phyloP scores from a whole-genome alignment of 805 yeast species.

The Ogataea pignaliae region DNA sequence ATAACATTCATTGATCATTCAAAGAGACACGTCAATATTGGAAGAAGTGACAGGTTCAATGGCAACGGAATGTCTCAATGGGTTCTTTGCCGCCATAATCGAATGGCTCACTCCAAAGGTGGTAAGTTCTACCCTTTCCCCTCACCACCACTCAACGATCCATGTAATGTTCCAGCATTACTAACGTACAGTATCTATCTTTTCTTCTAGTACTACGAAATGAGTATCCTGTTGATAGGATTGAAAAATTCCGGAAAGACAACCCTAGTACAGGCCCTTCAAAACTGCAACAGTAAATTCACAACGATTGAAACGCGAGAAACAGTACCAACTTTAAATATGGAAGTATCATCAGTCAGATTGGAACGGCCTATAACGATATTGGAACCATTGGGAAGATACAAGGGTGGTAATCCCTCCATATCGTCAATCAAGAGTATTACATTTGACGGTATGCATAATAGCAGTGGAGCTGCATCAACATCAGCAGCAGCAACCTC shows the following conservation, averaged over 20 bases:
- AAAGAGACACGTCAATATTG: too few relatives aligned
- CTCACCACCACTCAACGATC: too few relatives aligned
- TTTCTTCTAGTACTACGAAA: constrained; percentile 20
- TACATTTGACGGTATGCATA: too few relatives aligned
- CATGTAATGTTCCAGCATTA: constrained; percentile 4
- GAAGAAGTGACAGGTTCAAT: too few relatives aligned
- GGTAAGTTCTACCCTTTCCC: constrained; percentile 9
- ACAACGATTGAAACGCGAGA: constrained; percentile 4
- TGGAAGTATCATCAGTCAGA: constrained; percentile 10
- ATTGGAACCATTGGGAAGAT: constrained; percentile 5
- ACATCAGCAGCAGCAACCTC: too few relatives aligned
- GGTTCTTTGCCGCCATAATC: neutral
- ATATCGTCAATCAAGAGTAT: too few relatives aligned
- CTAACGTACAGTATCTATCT: constrained; percentile 5
- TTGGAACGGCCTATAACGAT: constrained; percentile 6
- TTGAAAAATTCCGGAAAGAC: constrained; percentile 29
- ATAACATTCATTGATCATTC: too few relatives aligned
- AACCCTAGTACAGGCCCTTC: constrained; percentile 19
- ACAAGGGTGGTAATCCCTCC: too few relatives aligned
- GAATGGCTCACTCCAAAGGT: constrained; percentile 13
- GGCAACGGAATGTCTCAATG: too few relatives aligned
- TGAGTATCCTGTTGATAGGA: constrained; percentile 27
- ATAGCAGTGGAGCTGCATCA: too few relatives aligned
- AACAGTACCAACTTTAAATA: constrained; percentile 25
- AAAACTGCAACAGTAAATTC: neutral